Evolutionary conservation across 2,329 filamentous ascomycete genomes (phyloP), one percentile per base, ranked within the genome.

Genomic region (Fusarium kyushuense): DNA sequence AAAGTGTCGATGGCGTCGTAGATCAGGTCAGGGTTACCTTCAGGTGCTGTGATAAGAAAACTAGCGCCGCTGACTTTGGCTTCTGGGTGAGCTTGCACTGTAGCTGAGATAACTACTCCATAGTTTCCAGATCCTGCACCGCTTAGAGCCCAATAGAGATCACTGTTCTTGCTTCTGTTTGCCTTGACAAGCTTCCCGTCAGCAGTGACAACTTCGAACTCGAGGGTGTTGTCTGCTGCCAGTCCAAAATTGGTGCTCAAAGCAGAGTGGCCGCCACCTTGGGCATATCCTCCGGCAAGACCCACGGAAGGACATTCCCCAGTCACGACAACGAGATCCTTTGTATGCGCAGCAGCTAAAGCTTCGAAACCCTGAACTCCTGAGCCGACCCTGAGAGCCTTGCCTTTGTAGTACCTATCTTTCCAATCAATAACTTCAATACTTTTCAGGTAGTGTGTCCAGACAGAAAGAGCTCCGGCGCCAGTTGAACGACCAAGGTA

Each of bases 81-180:
- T 81, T 1, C 79, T 76, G 72, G 51, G 27, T 88, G 80, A 2
- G 83, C 80, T 63, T 84, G 85, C 29, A 84, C 78, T 0, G 85
- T 89, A 73, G 89, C 79, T 4, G 84, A 86, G 23, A 82, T 73
- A 3, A 90, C 85, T 1, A 89, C 80, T 3, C 81, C 88, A 61
- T 84, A 90, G 21, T 82, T 89, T 9, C 87, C 86, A 3, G 83
- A 84, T 2, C 88, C 88, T 1, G 87, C 87, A 3, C 87, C 87
- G 30, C 80, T 80, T 2, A 90, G 76, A 1, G 88, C 89, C 88
- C 88, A 91, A 76, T 87, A 90, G 2, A 91, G 78, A 43, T 90
- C 87, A 0, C 77, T 58, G 60, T 90, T 85, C 16, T 82, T 57
- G 0, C 73, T 71, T 2, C 77, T 80, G 4, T 78, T 83, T 0